Conservation (phyloP, 192 early-diverging fungal species). For the Coemansia sp. region DNA sequence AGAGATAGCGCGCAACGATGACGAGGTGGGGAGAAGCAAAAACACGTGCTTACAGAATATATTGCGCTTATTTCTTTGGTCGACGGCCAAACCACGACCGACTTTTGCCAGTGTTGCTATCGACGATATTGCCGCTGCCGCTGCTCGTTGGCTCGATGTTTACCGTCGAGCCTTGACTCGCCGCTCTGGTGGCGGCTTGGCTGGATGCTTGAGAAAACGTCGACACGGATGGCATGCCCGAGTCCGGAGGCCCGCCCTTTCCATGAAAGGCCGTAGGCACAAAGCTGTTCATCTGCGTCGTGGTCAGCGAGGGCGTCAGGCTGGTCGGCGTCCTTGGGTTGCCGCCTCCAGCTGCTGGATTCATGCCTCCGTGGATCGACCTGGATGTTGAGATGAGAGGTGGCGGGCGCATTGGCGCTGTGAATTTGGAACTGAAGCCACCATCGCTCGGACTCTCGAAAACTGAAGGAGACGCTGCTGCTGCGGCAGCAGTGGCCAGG, state of each 20-base stretch:
- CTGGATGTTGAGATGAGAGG: constrained; percentile 47
- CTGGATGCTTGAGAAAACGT: neutral
- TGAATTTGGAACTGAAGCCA: constrained; percentile 15
- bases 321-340: constrained; percentile 15
- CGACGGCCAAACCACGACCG: constrained; percentile 54
- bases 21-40: too few species aligned
- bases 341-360: neutral
- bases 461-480: neutral
- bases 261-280: neutral
- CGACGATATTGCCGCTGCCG: neutral
- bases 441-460: neutral
- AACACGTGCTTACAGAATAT: neutral
- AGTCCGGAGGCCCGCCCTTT: neutral
- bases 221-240: neutral
- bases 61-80: constrained; percentile 29
- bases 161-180: neutral
- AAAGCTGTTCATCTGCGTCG: constrained; percentile 13
- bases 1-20: neutral
- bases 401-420: constrained; percentile 44
- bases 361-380: constrained; percentile 26
- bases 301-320: constrained; percentile 17
- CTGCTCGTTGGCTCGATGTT: neutral
- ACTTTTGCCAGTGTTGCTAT: constrained; percentile 23
- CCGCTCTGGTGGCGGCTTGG: neutral
- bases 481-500: constrained; percentile 1